These are phyloP conservation scores for Penicillium sp. DNA, from an alignment of 2,329 filamentous ascomycete species.

Conservation along the genomic window DNA sequence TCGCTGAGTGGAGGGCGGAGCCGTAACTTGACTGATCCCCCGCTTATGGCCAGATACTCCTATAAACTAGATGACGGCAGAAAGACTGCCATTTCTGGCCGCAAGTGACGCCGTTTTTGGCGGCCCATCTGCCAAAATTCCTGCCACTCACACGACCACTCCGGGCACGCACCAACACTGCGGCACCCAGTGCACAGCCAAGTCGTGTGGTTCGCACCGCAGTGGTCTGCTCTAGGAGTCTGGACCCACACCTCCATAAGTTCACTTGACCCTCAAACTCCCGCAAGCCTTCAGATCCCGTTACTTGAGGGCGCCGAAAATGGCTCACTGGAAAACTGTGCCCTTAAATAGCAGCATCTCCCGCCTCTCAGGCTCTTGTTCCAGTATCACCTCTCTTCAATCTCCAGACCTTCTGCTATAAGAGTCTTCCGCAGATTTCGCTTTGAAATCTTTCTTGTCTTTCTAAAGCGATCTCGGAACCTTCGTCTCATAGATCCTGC, in stretches of 20 bases:
- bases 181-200: background rate
- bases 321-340: too few relatives aligned
- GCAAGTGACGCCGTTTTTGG: slow-evolving; percentile 8
- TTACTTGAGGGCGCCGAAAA: background rate
- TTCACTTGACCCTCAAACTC: background rate
- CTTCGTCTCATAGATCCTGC: background rate
- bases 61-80: slow-evolving; percentile 11
- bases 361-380: background rate
- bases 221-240: background rate
- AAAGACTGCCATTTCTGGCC: slow-evolving; percentile 5
- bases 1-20: too few relatives aligned
- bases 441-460: background rate
- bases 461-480: background rate
- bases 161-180: background rate
- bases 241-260: background rate
- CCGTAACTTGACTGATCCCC: too few relatives aligned
- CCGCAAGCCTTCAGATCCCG: background rate
- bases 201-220: background rate
- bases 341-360: background rate
- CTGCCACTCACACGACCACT: slow-evolving; percentile 4
- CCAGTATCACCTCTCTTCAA: background rate
- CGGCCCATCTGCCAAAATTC: slow-evolving; percentile 7
- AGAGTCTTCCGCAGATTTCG: background rate
- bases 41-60: too few relatives aligned
- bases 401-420: background rate